These are phyloP conservation scores for Penicillium roqueforti DNA, from an alignment of 495 filamentous ascomycete genomes.

Conservation along the genomic window DNA sequence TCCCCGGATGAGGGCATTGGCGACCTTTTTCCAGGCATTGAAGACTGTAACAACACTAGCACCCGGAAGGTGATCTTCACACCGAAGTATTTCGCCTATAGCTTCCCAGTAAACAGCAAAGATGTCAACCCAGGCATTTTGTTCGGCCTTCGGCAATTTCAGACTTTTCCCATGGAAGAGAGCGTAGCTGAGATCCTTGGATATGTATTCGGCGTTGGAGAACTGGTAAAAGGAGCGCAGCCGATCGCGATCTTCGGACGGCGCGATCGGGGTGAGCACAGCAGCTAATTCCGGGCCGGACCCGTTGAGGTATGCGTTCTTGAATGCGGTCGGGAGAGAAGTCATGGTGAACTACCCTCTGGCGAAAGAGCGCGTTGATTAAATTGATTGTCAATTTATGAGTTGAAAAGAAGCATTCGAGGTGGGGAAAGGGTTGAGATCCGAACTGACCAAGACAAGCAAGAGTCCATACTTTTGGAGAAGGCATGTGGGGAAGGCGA, in stretches of 20 bases:
- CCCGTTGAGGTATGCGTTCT: conserved; percentile 46
- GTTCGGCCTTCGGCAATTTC: conserved; percentile 58
- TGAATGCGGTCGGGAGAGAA: conserved; percentile 57
- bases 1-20: conserved; percentile 64
- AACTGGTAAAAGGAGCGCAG: conserved; percentile 58
- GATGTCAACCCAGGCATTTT: conserved; percentile 74
- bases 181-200: conserved; percentile 56
- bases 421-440: background rate
- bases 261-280: conserved; percentile 63
- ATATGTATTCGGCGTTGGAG: conserved; percentile 54
- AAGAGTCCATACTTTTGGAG: conserved; percentile 4
- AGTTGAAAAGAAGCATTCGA: background rate
- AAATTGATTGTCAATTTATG: background rate
- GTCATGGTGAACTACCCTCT: conserved; percentile 51
- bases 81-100: conserved; percentile 59
- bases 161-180: conserved; percentile 54
- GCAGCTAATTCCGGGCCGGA: conserved; percentile 64
- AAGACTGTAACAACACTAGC: conserved; percentile 72
- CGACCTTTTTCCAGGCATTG: conserved; percentile 76
- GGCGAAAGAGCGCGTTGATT: background rate
- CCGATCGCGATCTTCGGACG: conserved; percentile 51
- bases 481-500: conserved; percentile 5
- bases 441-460: background rate
- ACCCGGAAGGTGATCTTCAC: conserved; percentile 42
- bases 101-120: conserved; percentile 82